Evolutionary conservation across 2,329 filamentous ascomycete species (phyloP).

Genomic region (Ceratocystis papillata): DNA sequence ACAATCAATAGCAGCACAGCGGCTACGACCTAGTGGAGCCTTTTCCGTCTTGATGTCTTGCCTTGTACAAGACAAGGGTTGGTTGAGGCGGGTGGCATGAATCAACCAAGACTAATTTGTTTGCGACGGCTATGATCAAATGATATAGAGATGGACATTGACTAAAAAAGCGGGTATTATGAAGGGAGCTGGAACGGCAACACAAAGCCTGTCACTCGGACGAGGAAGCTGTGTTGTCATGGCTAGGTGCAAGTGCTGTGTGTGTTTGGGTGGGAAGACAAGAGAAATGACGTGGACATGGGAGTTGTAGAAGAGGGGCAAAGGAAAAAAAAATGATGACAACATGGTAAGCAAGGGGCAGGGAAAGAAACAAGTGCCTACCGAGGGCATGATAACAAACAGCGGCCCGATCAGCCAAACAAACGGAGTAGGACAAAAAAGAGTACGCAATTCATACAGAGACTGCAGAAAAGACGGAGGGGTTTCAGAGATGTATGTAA

Average conservation of each 20-base stretch:
- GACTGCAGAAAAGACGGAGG: neutral
- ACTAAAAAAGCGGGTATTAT: neutral
- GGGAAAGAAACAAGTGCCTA: neutral
- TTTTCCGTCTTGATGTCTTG: neutral
- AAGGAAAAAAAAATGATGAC: neutral
- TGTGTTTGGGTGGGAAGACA: too few relatives aligned
- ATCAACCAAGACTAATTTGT: neutral
- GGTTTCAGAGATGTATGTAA: neutral
- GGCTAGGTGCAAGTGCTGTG: too few relatives aligned
- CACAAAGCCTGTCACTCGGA: neutral
- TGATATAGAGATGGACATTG: neutral
- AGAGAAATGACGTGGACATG: neutral
- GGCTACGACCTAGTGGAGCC: neutral
- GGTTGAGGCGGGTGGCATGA: neutral
- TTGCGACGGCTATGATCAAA: neutral
- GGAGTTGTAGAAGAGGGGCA: slow-evolving; percentile 3
- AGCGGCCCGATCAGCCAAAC: neutral
- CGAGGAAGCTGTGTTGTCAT: too few relatives aligned
- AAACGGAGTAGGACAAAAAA: neutral
- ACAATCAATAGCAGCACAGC: neutral
- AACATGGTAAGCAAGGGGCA: neutral
- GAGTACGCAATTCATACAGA: neutral
- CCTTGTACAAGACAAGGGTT: neutral
- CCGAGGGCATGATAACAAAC: slow-evolving; percentile 8
- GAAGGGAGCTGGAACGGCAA: neutral